phyloP scores from a whole-genome alignment of 2,329 filamentous ascomycete species.

The Colletotrichum sp. region DNA sequence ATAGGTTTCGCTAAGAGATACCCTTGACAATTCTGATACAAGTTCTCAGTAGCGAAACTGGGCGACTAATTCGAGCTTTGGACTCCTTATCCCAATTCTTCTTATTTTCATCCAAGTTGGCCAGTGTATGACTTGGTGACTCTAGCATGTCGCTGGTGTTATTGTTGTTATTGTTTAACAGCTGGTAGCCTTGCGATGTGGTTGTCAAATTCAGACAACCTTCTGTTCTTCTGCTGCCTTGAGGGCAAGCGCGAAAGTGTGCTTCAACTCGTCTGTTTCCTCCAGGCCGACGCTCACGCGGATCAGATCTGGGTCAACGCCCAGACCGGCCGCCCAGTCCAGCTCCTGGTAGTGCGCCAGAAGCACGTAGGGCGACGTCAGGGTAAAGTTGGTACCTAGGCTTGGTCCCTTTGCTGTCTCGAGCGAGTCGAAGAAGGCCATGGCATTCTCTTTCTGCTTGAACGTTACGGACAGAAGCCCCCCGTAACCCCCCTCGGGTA shows the following conservation, averaged over 20 bases:
- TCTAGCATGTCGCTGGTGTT: neutral
- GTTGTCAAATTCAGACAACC: neutral
- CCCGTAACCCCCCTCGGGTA: constrained; percentile 82
- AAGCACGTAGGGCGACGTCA: constrained; percentile 89
- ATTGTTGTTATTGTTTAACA: neutral
- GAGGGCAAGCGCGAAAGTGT: constrained; percentile 73
- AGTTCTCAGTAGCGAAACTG: neutral
- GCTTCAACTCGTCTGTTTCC: constrained; percentile 69
- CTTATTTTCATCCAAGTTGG: neutral
- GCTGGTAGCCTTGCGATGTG: neutral
- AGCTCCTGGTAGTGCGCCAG: constrained; percentile 91
- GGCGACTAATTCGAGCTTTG: neutral
- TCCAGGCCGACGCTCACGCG: constrained; percentile 91
- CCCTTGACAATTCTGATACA: neutral
- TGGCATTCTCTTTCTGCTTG: constrained; percentile 69
- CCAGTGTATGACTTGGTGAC: neutral
- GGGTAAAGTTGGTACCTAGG: constrained; percentile 94
- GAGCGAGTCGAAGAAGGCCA: constrained; percentile 84
- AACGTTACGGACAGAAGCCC: constrained; percentile 89
- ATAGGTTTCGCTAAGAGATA: constrained; percentile 12
- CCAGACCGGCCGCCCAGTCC: constrained; percentile 85
- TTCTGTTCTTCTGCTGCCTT: constrained; percentile 51
- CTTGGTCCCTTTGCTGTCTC: constrained; percentile 93
- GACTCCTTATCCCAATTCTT: neutral
- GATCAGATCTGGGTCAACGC: constrained; percentile 80